Percentiles rank a stretch among this genome's conserved stretches.
Conservation (phyloP, 805 yeast genomes). For the Candida vartiovaarae region DNA sequence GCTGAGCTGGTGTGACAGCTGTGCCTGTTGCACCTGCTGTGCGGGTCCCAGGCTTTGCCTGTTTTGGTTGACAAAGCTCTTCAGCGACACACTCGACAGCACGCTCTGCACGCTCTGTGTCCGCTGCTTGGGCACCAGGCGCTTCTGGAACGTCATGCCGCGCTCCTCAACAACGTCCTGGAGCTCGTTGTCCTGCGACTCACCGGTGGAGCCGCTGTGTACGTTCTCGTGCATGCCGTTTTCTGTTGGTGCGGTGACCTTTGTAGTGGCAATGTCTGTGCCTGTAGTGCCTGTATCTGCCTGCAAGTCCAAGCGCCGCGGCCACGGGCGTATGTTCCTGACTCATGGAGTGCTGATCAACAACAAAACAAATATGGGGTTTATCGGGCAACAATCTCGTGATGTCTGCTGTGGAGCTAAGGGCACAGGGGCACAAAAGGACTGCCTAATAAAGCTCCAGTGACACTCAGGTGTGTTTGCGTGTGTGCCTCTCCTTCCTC, state of each 20-base stretch:
- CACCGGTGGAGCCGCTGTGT: neutral
- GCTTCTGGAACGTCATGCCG: slow-evolving; percentile 55
- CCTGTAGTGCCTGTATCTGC: too few relatives aligned
- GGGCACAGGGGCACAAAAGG: too few relatives aligned
- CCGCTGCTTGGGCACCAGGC: slow-evolving; percentile 49
- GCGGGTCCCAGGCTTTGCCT: slow-evolving; percentile 7
- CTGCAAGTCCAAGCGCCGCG: too few relatives aligned
- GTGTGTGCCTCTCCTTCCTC: neutral
- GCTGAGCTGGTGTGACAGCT: neutral
- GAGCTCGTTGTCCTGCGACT: neutral
- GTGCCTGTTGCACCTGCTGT: slow-evolving; percentile 1
- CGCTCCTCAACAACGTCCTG: slow-evolving; percentile 44
- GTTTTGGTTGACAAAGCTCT: slow-evolving; percentile 38
- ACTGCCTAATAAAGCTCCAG: too few relatives aligned
- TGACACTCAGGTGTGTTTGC: neutral
- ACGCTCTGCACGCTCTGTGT: slow-evolving; percentile 35
- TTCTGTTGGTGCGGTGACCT: too few relatives aligned
- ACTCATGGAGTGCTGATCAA: too few relatives aligned
- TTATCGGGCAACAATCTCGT: too few relatives aligned
- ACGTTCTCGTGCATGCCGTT: neutral
- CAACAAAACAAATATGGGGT: too few relatives aligned
- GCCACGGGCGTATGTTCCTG: too few relatives aligned
- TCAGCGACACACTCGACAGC: slow-evolving; percentile 52
- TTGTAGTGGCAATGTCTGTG: too few relatives aligned
- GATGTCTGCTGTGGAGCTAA: too few relatives aligned